Evolutionary conservation across 345 rosid genomes (phyloP).

Genomic region (Durio zibethinus): DNA sequence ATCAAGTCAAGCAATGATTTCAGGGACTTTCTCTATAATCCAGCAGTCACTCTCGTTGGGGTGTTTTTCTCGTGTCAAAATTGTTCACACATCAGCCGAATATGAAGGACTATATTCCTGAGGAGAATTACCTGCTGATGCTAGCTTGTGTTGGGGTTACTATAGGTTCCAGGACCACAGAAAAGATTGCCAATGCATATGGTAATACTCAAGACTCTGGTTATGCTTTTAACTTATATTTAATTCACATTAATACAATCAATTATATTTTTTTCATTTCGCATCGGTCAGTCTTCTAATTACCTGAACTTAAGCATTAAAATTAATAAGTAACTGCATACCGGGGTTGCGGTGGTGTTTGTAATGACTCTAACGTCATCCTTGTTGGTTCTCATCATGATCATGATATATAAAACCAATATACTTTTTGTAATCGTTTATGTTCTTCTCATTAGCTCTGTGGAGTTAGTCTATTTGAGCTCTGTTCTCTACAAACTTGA

Average conservation of each 20-base stretch:
- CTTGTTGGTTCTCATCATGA: slow-evolving; percentile 44
- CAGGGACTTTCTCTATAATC: slow-evolving; percentile 52
- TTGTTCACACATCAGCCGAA: slow-evolving; percentile 48
- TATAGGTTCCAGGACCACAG: slow-evolving; percentile 40
- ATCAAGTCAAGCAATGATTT: slow-evolving; percentile 59
- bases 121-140: slow-evolving; percentile 49
- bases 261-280: not conserved
- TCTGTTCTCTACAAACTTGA: slow-evolving; percentile 46
- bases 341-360: slow-evolving; percentile 52
- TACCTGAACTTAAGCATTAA: not conserved
- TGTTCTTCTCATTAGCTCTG: slow-evolving; percentile 20
- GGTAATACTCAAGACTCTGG: slow-evolving; percentile 29
- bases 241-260: not conserved
- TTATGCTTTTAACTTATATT: not conserved
- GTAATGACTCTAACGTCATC: slow-evolving; percentile 45
- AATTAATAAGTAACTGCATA: not conserved
- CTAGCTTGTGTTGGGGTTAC: slow-evolving; percentile 45
- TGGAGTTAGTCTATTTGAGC: slow-evolving; percentile 38
- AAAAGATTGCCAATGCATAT: slow-evolving; percentile 51
- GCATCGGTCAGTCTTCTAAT: not conserved
- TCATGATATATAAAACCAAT: slow-evolving; percentile 52
- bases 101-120: slow-evolving; percentile 56
- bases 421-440: slow-evolving; percentile 32
- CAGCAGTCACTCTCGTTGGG: slow-evolving; percentile 54
- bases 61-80: slow-evolving; percentile 53